Evolutionary conservation across 1,284 basidiomycete species (phyloP).

Genomic region (Irpex sp.): DNA sequence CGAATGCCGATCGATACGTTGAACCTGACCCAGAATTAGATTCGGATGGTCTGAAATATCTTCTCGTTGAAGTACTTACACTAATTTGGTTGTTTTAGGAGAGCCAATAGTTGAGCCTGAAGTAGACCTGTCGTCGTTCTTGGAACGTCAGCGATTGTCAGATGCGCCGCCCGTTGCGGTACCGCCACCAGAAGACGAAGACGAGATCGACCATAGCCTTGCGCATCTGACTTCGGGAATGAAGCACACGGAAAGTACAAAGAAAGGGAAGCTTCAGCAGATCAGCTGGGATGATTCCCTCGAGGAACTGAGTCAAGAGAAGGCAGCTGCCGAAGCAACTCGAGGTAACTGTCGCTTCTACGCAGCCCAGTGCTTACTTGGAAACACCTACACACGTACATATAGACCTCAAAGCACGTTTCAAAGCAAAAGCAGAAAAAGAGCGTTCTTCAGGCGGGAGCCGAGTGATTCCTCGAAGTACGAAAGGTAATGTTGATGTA

Average conservation of each 20-base stretch:
- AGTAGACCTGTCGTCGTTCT: slow-evolving; percentile 64
- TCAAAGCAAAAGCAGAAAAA: slow-evolving; percentile 55
- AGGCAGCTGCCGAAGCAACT: slow-evolving; percentile 66
- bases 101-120: slow-evolving; percentile 69
- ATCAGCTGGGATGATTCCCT: slow-evolving; percentile 66
- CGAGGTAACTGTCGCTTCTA: slow-evolving; percentile 44
- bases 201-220: slow-evolving; percentile 60
- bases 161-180: slow-evolving; percentile 24
- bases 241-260: slow-evolving; percentile 26
- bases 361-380: not conserved
- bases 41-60: slow-evolving; percentile 55
- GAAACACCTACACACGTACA: not conserved
- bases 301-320: slow-evolving; percentile 63
- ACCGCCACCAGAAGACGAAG: slow-evolving; percentile 39
- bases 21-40: slow-evolving; percentile 63
- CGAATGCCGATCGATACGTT: slow-evolving; percentile 68
- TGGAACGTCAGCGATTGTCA: slow-evolving; percentile 53
- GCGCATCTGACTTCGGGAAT: slow-evolving; percentile 41
- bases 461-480: slow-evolving; percentile 32
- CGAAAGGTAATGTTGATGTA: slow-evolving; percentile 18
- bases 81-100: slow-evolving; percentile 33
- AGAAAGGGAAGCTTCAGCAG: slow-evolving; percentile 60
- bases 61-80: not conserved
- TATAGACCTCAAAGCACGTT: slow-evolving; percentile 64
- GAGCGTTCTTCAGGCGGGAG: slow-evolving; percentile 17